Percentiles rank a stretch among this genome's conserved stretches.
phyloP scores from a whole-genome alignment of 1,284 basidiomycete genomes.

The Sporisorium reilianum region DNA sequence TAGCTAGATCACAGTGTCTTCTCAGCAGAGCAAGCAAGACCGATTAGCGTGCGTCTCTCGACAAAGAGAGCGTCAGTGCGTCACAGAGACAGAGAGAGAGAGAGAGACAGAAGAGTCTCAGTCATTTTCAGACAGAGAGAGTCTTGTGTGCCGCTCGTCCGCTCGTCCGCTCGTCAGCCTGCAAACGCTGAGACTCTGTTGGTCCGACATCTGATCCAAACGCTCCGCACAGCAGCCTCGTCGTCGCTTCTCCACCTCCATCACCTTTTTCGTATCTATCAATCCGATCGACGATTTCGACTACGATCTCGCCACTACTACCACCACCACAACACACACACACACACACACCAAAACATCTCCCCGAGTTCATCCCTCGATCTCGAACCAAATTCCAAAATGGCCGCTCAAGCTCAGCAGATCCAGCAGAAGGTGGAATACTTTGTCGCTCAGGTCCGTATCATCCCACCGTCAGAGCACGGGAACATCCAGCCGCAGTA shows the following conservation, averaged over 20 bases:
- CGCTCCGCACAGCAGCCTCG: background rate
- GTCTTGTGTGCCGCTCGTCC: slow-evolving; percentile 5
- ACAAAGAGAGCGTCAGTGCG: slow-evolving; percentile 9
- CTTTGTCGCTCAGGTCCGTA: slow-evolving; percentile 67
- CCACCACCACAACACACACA: background rate
- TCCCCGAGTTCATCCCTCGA: slow-evolving; percentile 16
- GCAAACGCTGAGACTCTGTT: slow-evolving; percentile 11
- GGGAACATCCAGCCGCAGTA: too few relatives aligned
- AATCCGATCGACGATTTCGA: slow-evolving; percentile 7
- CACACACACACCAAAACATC: background rate
- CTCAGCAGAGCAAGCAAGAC: too few relatives aligned
- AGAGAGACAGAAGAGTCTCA: too few relatives aligned
- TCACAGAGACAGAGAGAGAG: too few relatives aligned
- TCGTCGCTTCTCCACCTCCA: slow-evolving; percentile 11
- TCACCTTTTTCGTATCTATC: slow-evolving; percentile 9
- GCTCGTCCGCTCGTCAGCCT: slow-evolving; percentile 1
- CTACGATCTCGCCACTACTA: too few relatives aligned
- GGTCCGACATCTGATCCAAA: slow-evolving; percentile 1
- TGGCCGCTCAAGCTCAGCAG: slow-evolving; percentile 64
- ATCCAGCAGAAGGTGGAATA: slow-evolving; percentile 67
- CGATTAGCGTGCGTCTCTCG: background rate
- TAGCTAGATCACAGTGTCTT: slow-evolving; percentile 2
- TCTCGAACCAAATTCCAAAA: slow-evolving; percentile 21
- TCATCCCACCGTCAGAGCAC: background rate
- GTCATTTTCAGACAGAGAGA: background rate